These are phyloP conservation scores for Boletus pseudopeckii DNA, from an alignment of 768 basidiomycete genomes.

Conservation along the genomic window DNA sequence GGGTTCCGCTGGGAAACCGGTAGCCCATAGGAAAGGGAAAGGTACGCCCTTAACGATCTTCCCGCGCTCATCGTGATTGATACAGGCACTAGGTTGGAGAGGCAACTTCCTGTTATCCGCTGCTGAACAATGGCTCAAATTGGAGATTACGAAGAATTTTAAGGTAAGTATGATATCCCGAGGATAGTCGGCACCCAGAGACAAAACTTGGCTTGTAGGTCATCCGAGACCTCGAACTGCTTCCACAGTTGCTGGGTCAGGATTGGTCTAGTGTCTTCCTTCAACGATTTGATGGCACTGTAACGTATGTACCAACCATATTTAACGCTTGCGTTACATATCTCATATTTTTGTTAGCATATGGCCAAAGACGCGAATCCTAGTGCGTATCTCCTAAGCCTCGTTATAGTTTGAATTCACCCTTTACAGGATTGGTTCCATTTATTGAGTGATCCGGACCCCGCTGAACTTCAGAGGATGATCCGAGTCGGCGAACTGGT, in stretches of 20 bases:
- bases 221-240: slow-evolving; percentile 92
- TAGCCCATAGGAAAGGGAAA: slow-evolving; percentile 91
- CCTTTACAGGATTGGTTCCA: slow-evolving; percentile 70
- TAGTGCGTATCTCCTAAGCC: slow-evolving; percentile 42
- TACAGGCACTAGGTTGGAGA: slow-evolving; percentile 68
- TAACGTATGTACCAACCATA: slow-evolving; percentile 60
- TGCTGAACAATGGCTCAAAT: slow-evolving; percentile 91
- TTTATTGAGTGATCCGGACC: slow-evolving; percentile 82
- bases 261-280: slow-evolving; percentile 98
- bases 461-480: slow-evolving; percentile 79
- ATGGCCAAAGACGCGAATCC: slow-evolving; percentile 78
- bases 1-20: slow-evolving; percentile 88
- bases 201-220: slow-evolving; percentile 40
- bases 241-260: slow-evolving; percentile 89
- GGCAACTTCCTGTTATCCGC: slow-evolving; percentile 92
- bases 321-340: slow-evolving; percentile 13
- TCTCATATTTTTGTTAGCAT: slow-evolving; percentile 48
- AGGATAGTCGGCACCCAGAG: background rate
- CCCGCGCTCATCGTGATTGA: background rate
- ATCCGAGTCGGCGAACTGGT: slow-evolving; percentile 82
- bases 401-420: background rate
- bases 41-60: slow-evolving; percentile 37
- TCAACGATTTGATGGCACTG: slow-evolving; percentile 85
- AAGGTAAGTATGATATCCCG: slow-evolving; percentile 42
- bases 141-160: slow-evolving; percentile 96